A percentile compares a stretch with the other conserved stretches of the same genome.
Evolutionary conservation across 2,329 filamentous ascomycete species (phyloP).

Genomic region (Talaromyces funiculosus): DNA sequence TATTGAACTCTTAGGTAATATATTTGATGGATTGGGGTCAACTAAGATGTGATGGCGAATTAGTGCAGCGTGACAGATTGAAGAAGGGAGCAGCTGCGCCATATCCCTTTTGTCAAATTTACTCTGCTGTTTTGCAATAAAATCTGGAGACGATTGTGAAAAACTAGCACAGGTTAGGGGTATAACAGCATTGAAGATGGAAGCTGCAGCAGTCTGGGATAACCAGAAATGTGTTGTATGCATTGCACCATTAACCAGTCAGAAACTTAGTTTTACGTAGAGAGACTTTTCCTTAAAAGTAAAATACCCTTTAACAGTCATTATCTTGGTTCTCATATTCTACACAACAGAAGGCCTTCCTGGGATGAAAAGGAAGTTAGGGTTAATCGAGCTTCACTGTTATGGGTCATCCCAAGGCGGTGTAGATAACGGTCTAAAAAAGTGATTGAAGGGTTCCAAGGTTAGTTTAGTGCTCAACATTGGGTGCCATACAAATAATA

Average conservation of each 20-base stretch:
- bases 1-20: no score
- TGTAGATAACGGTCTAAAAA: slow-evolving; percentile 2
- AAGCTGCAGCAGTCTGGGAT: no score
- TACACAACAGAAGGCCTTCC: not conserved
- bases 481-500: not conserved
- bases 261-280: no score
- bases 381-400: not conserved
- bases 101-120: slow-evolving; percentile 4
- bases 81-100: not conserved
- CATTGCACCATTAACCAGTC: no score
- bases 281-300: no score
- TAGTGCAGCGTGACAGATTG: not conserved
- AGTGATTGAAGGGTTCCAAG: no score
- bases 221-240: no score
- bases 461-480: no score
- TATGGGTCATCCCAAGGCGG: slow-evolving; percentile 2
- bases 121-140: slow-evolving; percentile 7
- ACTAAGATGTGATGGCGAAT: not conserved
- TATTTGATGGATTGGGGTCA: not conserved
- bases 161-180: not conserved
- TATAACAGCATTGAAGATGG: not conserved
- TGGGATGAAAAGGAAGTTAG: not conserved
- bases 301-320: no score
- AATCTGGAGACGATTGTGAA: slow-evolving; percentile 2
- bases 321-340: no score